Percentiles rank a stretch among this genome's conserved stretches.
phyloP scores from a whole-genome alignment of 176 grass and related monocot genomes.

The sorghum (Sorghum bicolor) region DNA sequence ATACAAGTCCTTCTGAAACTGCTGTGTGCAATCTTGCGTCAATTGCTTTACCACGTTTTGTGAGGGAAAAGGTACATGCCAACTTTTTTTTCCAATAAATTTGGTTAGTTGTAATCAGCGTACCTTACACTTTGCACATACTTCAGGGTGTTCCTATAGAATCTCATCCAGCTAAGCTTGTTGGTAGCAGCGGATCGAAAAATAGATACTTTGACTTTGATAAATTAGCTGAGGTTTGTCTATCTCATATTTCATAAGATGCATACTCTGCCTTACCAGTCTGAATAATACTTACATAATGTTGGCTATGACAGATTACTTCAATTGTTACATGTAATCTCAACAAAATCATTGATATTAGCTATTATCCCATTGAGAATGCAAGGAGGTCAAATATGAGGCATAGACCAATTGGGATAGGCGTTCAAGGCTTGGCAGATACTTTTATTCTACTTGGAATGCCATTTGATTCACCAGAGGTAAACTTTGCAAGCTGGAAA shows the following conservation, averaged over 20 bases:
- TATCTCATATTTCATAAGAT: neutral
- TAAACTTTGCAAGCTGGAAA: constrained; percentile 15
- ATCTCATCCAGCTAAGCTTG: constrained; percentile 88
- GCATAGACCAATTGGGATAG: constrained; percentile 89
- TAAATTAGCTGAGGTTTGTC: constrained; percentile 80
- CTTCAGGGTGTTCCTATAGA: constrained; percentile 70
- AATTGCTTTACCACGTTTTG: constrained; percentile 95
- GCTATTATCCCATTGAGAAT: constrained; percentile 86
- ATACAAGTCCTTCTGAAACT: constrained; percentile 81
- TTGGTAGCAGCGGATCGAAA: constrained; percentile 67
- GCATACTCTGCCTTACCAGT: neutral
- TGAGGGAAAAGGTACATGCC: constrained; percentile 80
- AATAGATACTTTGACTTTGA: constrained; percentile 97
- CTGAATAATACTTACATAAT: constrained; percentile 11
- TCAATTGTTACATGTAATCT: constrained; percentile 70
- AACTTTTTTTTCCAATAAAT: neutral
- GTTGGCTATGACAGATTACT: constrained; percentile 64
- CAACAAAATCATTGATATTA: constrained; percentile 96
- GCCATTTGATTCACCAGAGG: constrained; percentile 93
- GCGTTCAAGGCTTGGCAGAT: constrained; percentile 92
- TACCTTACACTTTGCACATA: neutral
- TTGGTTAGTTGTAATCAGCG: neutral
- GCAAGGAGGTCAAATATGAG: constrained; percentile 83
- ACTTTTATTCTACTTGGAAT: constrained; percentile 95
- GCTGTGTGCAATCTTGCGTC: constrained; percentile 94